A percentile compares a stretch with the other conserved stretches of the same genome.
phyloP scores from a whole-genome alignment of 164 flowering plant genomes.

The Vitis vinifera region ASM3070453v1 NC_081817.1:27375501-27376000 shows the following conservation, averaged over 20 bases:
- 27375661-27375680: not conserved
- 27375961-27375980: no score
- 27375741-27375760: constrained; percentile 1
- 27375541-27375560: constrained; percentile 6
- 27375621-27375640: not conserved
- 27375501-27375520: constrained; percentile 10
- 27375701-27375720: not conserved
- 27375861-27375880: no score
- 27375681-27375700: not conserved
- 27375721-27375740: constrained; percentile 1
- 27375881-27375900: no score
- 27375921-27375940: no score
- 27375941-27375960: no score
- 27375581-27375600: not conserved
- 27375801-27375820: no score
- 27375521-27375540: constrained; percentile 44
- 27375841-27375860: no score
- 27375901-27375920: no score
- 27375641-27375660: not conserved
- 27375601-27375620: not conserved
- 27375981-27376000: no score
- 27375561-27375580: not conserved
- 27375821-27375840: no score
- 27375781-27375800: no score
- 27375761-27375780: no score